A percentile compares a stretch with the other conserved stretches of the same genome.
Evolutionary conservation across 2,329 filamentous ascomycete genomes (phyloP).

Genomic region (Fusarium luffae): DNA sequence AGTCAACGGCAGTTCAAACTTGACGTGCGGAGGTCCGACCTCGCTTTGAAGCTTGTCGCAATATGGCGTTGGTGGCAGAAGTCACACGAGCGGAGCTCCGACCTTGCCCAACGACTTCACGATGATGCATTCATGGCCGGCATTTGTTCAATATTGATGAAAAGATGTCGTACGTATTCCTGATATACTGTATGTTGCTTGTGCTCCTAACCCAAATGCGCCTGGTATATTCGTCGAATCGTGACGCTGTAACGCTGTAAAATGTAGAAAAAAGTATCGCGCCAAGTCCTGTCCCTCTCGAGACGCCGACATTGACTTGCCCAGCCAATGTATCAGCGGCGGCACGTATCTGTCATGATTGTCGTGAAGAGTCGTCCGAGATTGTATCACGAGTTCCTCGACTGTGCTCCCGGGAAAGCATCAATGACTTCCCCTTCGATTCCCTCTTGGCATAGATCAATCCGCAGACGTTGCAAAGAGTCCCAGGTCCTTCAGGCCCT

Average conservation of each 20-base stretch:
- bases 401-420: background rate
- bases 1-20: background rate
- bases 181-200: background rate
- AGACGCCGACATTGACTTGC: background rate
- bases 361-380: background rate
- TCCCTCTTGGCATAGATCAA: constrained; percentile 14
- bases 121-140: background rate
- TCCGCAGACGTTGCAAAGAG: constrained; percentile 25
- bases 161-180: background rate
- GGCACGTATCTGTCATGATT: background rate
- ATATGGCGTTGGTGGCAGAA: background rate
- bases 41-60: background rate
- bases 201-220: background rate
- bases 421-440: background rate
- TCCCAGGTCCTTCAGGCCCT: background rate
- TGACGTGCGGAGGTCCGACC: background rate
- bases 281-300: background rate
- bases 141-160: background rate
- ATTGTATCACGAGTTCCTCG: background rate
- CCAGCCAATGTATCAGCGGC: background rate
- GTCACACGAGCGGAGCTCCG: background rate
- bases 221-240: background rate
- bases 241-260: background rate
- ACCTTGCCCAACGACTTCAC: background rate
- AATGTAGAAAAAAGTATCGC: background rate